Evolutionary conservation across 768 basidiomycete species (phyloP), one percentile per base, ranked within the genome.

Genomic region (Cyclocybe aegerita): DNA sequence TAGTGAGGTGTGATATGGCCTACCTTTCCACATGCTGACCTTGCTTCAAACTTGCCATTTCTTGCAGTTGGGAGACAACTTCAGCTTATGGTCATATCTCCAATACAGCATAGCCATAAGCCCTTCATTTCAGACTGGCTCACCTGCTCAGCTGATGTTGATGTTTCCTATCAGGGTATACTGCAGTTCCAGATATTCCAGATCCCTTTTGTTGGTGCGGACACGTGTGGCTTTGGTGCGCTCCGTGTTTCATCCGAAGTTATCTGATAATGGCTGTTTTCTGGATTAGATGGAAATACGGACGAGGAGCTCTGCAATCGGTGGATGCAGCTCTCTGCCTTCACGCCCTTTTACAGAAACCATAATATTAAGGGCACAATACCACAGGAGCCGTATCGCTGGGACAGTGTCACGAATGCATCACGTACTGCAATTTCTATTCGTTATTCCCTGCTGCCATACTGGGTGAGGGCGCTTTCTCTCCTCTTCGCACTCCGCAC

Each of bases 261-360:
- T 56, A 54, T 46, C 37, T 42, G 23, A 33, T 50, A 41, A 39
- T 14, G 14, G 32, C 51, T 40, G 15, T 34, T 35, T 48, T 43
- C 43, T 35, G 36, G 41, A 39, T 54, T 52, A 74, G 70, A 73
- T 53, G 80, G 72, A 2, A 90, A 91, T 63, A 83, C 85, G 7
- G 80, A 89, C 57, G 90, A 92, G 65, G 88, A 91, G 63, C 75
- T 93, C 8, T 88, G 88, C 67, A 85, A 83, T 54, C 79, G 90
- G 12, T 93, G 90, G 90, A 90, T 89, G 88, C 83, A 86, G 63
- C 76, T 91, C n/a, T 76, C 86, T 3, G 90, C 89, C 1, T 92
- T 92, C 64, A 78, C 79, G 23, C 90, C 90, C 4, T 93, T 93
- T 74, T 90, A 82, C 65, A 74, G 90, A 44, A 93, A 92, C 64